A percentile compares a stretch with the other conserved stretches of the same genome.
These are phyloP conservation scores for Sporothrix inflata DNA, from an alignment of 2,329 filamentous ascomycete species.

Conservation along the genomic window DNA sequence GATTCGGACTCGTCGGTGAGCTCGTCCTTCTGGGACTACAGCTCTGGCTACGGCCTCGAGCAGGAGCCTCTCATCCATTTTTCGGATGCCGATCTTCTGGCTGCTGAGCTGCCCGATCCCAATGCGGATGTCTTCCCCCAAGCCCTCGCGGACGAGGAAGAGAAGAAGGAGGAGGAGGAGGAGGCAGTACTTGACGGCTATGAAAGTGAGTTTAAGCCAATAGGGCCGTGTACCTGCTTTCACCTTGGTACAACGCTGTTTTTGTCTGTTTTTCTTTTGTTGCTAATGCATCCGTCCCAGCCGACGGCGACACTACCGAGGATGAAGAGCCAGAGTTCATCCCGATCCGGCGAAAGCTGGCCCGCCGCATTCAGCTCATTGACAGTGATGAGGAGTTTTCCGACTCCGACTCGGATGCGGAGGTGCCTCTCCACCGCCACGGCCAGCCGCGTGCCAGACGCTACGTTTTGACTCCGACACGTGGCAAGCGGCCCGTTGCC, in stretches of 20 bases:
- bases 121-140: constrained; percentile 7
- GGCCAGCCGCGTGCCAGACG: constrained; percentile 59
- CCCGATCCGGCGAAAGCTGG: constrained; percentile 53
- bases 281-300: constrained; percentile 50
- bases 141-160: neutral
- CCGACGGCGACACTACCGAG: constrained; percentile 65
- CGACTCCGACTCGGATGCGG: constrained; percentile 58
- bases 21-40: constrained; percentile 66
- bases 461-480: constrained; percentile 56
- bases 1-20: constrained; percentile 61
- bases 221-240: neutral
- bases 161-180: neutral
- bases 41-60: constrained; percentile 48
- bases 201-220: constrained; percentile 55
- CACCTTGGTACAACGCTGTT: constrained; percentile 7
- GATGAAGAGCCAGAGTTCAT: constrained; percentile 58
- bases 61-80: constrained; percentile 38
- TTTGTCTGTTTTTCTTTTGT: constrained; percentile 28
- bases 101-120: neutral
- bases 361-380: constrained; percentile 40
- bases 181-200: constrained; percentile 59
- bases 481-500: constrained; percentile 60
- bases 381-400: constrained; percentile 51
- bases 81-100: constrained; percentile 41
- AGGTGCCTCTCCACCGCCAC: constrained; percentile 49